Evolutionary conservation across 192 early-diverging fungal genomes (phyloP).

Genomic region (Umbelopsis sp.): DNA sequence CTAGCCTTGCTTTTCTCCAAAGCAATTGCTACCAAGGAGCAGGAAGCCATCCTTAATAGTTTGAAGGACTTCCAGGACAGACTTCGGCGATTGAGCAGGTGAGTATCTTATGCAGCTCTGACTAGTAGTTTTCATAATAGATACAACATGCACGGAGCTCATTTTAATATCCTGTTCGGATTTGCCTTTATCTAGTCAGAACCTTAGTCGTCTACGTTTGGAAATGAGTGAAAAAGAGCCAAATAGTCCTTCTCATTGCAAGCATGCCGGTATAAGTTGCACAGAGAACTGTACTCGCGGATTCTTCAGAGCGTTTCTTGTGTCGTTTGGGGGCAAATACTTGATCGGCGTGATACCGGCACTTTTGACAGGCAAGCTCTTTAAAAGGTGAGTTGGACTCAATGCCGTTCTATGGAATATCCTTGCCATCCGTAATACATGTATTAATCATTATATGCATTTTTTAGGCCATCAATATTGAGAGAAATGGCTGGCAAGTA

Average conservation of each 20-base stretch:
- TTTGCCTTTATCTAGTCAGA: constrained; percentile 43
- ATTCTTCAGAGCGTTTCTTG: constrained; percentile 62
- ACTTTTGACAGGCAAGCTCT: constrained; percentile 54
- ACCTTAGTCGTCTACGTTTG: constrained; percentile 42
- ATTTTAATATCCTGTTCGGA: constrained; percentile 26
- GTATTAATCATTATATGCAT: not conserved
- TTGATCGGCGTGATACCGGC: constrained; percentile 55
- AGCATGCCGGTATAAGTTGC: constrained; percentile 67
- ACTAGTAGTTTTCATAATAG: too few relatives aligned
- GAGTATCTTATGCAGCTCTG: not conserved
- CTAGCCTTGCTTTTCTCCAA: constrained; percentile 62
- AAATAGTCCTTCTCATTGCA: constrained; percentile 43
- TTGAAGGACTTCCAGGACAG: constrained; percentile 65
- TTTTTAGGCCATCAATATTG: constrained; percentile 43
- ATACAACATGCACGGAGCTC: too few relatives aligned
- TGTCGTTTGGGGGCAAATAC: constrained; percentile 65
- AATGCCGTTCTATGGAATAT: not conserved
- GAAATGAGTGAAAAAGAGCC: constrained; percentile 38
- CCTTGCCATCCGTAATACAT: not conserved
- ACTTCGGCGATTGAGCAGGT: constrained; percentile 69
- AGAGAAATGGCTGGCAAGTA: constrained; percentile 52
- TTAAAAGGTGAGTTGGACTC: constrained; percentile 48
- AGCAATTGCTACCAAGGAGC: constrained; percentile 67
- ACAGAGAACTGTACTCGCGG: constrained; percentile 66
- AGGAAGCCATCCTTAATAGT: constrained; percentile 59